A percentile compares a stretch with the other conserved stretches of the same genome.
Evolutionary conservation across 257 asterid genomes (phyloP).

Genomic region (Verbascum thapsus): DNA sequence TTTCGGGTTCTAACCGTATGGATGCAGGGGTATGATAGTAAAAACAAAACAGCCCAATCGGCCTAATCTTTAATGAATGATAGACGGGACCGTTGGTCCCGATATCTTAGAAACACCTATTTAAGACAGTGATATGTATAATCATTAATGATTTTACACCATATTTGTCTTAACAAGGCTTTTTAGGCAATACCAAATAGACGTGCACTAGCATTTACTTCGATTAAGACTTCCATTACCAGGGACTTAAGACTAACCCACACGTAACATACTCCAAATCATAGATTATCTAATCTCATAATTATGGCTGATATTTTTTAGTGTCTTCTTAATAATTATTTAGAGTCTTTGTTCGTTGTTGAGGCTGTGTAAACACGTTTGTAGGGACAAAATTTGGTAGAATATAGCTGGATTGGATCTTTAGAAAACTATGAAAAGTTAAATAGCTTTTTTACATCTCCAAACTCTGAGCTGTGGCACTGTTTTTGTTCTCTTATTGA

Average conservation of each 20-base stretch:
- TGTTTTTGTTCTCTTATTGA: constrained; percentile 32
- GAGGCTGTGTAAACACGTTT: not conserved
- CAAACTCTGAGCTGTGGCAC: constrained; percentile 15
- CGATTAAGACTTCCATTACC: constrained; percentile 27
- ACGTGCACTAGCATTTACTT: not conserved
- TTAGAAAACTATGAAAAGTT: constrained; percentile 34
- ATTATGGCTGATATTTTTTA: not conserved
- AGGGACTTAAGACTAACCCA: constrained; percentile 13
- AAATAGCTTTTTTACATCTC: constrained; percentile 22
- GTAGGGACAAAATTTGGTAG: constrained; percentile 36
- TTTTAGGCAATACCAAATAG: constrained; percentile 12
- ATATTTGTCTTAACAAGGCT: not conserved
- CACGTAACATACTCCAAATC: constrained; percentile 8
- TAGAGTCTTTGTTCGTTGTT: not conserved
- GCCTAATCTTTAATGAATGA: no score
- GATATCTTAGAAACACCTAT: no score
- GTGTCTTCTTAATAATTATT: not conserved
- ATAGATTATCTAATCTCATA: not conserved
- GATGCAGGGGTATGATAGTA: no score
- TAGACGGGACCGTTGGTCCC: no score
- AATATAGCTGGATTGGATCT: constrained; percentile 27
- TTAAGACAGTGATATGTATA: not conserved
- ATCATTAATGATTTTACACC: constrained; percentile 9
- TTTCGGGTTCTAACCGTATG: not conserved
- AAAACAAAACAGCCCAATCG: no score